Evolutionary conservation across 2,329 filamentous ascomycete species (phyloP), one percentile per base, ranked within the genome.

Genomic region (Fusarium sp.): DNA sequence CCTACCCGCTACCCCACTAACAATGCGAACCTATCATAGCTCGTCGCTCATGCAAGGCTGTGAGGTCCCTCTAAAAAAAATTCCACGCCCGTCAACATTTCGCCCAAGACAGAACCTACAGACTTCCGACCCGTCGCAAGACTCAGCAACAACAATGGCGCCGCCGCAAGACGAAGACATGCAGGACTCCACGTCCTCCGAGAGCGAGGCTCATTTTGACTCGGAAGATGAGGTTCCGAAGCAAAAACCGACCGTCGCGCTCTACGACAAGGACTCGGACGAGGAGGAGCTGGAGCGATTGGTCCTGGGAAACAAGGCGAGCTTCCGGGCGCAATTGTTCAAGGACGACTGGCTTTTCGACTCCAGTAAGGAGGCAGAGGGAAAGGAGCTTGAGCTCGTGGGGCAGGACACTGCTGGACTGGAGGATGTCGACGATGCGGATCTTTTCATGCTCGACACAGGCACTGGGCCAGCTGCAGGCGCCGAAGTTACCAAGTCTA

Each of bases 241-340:
- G 76, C 80, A 64, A 73, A 81, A 77, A 74, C 79, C 75, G 63
- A 75, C 71, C 64, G 71, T 74, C 64, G 76, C 66, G 66, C 74
- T 83, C 62, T 81, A 80, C 63, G 92, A 93, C 59, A 96, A 96
- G 80, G 94, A 97, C 80, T 91, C 91, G 16, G 91, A 93, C 61
- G 95, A 98, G 81, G 91, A 93, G 79, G 94, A 96, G 80, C 90
- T 98, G 33, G 96, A 98, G 84, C 90, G 92, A 73, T 85, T 98
- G 71, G 93, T 99, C 5, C 93, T 99, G 71, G 96, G 96, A 64
- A 93, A 97, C 83, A 91, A 92, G 55, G 89, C 90, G n/a, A 93
- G 92, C 36, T 98, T 98, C 81, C 89, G 92, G 67, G 87, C 92
- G 66, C 92, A 92, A 46, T 85, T 98, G 60, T 93, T 92, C 74